Conservation (phyloP, 805 yeast species). For the Blastobotrys mokoenaii region DNA sequence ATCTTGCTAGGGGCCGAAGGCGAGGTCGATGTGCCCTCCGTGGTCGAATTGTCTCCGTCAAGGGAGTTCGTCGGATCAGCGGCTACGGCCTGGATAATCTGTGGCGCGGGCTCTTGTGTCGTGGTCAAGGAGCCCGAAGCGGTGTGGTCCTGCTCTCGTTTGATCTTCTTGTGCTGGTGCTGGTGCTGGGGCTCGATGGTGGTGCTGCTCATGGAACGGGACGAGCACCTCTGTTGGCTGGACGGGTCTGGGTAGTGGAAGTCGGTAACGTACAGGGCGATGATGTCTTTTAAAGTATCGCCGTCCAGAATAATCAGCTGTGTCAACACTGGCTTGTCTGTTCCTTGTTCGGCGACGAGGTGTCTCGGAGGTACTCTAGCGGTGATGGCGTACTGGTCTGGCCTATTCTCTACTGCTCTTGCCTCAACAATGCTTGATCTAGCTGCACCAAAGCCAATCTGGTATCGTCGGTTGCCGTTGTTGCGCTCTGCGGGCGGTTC, state of each 20-base stretch:
- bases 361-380: slow-evolving; percentile 10
- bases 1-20: no score
- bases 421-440: slow-evolving; percentile 31
- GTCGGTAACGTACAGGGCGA: slow-evolving; percentile 13
- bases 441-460: slow-evolving; percentile 8
- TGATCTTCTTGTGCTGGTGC: slow-evolving; percentile 6
- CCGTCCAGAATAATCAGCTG: slow-evolving; percentile 8
- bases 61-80: no score
- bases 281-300: slow-evolving; percentile 5
- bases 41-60: no score
- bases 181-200: slow-evolving; percentile 10
- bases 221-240: not conserved
- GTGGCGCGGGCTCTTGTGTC: no score
- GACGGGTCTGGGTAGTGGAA: slow-evolving; percentile 11
- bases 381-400: slow-evolving; percentile 9
- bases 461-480: slow-evolving; percentile 4
- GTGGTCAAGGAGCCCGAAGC: not conserved
- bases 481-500: slow-evolving; percentile 25
- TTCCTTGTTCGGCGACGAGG: slow-evolving; percentile 2
- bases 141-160: slow-evolving; percentile 2
- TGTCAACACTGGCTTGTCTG: slow-evolving; percentile 6
- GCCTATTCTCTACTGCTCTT: slow-evolving; percentile 57
- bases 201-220: slow-evolving; percentile 7
- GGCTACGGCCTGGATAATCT: no score
- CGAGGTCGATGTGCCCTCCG: no score